These are phyloP conservation scores for Leccinum arenicola DNA, from an alignment of 768 basidiomycete species.

Conservation along the genomic window DNA sequence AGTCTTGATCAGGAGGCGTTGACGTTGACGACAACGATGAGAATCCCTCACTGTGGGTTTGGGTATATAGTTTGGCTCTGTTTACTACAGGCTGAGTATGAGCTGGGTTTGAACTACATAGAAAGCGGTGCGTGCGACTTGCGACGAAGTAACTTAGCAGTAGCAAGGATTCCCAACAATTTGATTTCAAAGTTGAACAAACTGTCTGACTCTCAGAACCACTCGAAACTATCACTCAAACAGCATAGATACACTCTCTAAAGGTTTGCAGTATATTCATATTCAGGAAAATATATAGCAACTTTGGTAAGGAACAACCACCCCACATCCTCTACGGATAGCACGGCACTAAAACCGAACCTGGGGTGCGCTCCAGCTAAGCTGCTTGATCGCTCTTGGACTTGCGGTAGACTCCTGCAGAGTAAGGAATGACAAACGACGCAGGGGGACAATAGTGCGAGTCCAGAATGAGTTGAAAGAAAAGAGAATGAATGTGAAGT, in stretches of 20 bases:
- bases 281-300: constrained; percentile 18
- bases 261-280: neutral
- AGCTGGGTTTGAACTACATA: neutral
- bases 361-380: constrained; percentile 30
- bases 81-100: constrained; percentile 20
- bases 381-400: constrained; percentile 29
- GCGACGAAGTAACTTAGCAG: neutral
- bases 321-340: constrained; percentile 17
- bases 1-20: constrained; percentile 25
- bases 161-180: neutral
- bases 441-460: constrained; percentile 39
- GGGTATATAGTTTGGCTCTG: constrained; percentile 25
- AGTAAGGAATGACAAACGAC: neutral
- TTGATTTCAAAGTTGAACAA: neutral
- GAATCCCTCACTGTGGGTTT: constrained; percentile 1
- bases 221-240: neutral
- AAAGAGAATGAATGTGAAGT: neutral
- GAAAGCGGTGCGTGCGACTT: too few relatives aligned
- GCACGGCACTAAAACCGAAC: neutral
- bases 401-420: constrained; percentile 37
- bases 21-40: constrained; percentile 29
- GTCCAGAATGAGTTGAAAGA: constrained; percentile 31
- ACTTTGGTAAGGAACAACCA: constrained; percentile 34
- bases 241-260: neutral
- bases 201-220: neutral